These are phyloP conservation scores for Lactarius akahatsu DNA, from an alignment of 768 basidiomycete genomes.

Conservation along the genomic window DNA sequence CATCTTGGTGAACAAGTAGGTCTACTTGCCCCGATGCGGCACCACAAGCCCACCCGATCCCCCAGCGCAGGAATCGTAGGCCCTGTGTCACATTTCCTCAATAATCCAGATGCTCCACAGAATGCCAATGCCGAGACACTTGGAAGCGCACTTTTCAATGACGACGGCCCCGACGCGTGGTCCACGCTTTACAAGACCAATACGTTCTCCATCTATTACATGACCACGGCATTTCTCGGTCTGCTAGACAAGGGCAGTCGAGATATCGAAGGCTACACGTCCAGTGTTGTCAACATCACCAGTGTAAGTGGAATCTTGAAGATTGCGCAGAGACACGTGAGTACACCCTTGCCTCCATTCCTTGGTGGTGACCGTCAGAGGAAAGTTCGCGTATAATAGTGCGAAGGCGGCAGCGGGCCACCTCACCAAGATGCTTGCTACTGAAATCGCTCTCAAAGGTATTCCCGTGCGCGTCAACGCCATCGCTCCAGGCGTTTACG, in stretches of 20 bases:
- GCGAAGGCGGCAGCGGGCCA: slow-evolving; percentile 76
- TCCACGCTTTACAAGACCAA: slow-evolving; percentile 61
- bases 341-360: slow-evolving; percentile 31
- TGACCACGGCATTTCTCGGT: slow-evolving; percentile 73
- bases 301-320: slow-evolving; percentile 73
- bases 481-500: slow-evolving; percentile 74
- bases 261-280: slow-evolving; percentile 55
- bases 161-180: slow-evolving; percentile 66
- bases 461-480: slow-evolving; percentile 69
- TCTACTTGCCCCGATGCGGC: slow-evolving; percentile 28
- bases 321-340: slow-evolving; percentile 74
- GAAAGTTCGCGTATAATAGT: slow-evolving; percentile 79
- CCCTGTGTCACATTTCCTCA: slow-evolving; percentile 58
- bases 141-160: slow-evolving; percentile 67
- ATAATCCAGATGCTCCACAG: slow-evolving; percentile 54
- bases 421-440: slow-evolving; percentile 72
- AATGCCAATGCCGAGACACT: slow-evolving; percentile 62
- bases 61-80: slow-evolving; percentile 73
- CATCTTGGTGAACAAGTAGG: slow-evolving; percentile 79
- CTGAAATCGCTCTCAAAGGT: slow-evolving; percentile 68
- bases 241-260: slow-evolving; percentile 70
- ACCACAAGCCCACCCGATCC: slow-evolving; percentile 3
- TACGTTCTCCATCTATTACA: slow-evolving; percentile 74
- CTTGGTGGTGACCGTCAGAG: not conserved
- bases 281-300: slow-evolving; percentile 73